A percentile compares a stretch with the other conserved stretches of the same genome.
phyloP scores from a whole-genome alignment of 805 yeast genomes.

The Yamadazyma ubonensis region DNA sequence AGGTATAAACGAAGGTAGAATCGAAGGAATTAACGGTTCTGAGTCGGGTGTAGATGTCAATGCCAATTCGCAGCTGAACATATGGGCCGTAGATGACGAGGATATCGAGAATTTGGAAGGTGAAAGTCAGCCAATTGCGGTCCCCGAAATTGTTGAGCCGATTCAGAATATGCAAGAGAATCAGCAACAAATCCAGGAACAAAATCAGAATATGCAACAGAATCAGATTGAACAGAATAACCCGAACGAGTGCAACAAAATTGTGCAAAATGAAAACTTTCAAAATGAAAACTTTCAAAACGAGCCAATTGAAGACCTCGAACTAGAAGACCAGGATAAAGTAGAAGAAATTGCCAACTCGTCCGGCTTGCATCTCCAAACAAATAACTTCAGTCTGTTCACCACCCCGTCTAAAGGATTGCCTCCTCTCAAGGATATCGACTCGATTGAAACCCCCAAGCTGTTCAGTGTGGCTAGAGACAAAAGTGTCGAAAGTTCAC shows the following conservation, averaged over 20 bases:
- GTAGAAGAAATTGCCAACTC: constrained; percentile 13
- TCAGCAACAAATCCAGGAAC: too few species aligned
- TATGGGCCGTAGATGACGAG: constrained; percentile 7
- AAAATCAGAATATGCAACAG: too few species aligned
- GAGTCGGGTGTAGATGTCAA: neutral
- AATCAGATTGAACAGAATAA: too few species aligned
- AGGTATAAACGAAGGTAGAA: neutral
- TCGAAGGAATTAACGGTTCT: neutral
- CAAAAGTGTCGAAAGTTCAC: constrained; percentile 19
- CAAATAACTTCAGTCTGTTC: constrained; percentile 18
- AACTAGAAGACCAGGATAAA: constrained; percentile 6
- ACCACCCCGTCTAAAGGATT: constrained; percentile 43
- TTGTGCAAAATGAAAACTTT: too few species aligned
- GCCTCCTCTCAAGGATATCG: constrained; percentile 45
- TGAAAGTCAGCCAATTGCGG: neutral
- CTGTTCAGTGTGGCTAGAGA: constrained; percentile 42
- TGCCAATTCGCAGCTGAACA: neutral
- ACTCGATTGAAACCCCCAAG: constrained; percentile 40
- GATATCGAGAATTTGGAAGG: constrained; percentile 10
- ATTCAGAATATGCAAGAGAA: too few species aligned
- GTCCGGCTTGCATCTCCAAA: constrained; percentile 11
- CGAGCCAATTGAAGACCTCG: constrained; percentile 1
- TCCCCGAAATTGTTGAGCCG: constrained; percentile 4
- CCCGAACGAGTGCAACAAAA: too few species aligned
- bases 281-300: too few species aligned